Base-by-base conservation (phyloP, 331 rosid genomes). In the Cucumis variabilis region DNA sequence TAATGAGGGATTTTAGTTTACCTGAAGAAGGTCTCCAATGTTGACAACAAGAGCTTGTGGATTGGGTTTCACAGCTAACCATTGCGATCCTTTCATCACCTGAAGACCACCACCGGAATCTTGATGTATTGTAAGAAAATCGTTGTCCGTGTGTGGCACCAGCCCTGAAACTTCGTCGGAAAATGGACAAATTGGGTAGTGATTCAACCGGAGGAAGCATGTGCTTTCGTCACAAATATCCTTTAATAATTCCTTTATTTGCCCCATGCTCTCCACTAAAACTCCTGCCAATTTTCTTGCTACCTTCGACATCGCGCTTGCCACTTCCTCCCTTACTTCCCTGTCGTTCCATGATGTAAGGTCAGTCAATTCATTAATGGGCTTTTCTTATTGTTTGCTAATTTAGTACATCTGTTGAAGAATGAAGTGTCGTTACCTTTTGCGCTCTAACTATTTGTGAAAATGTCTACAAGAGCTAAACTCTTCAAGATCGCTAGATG, bases 11-110 rank as follows among this genome's bases (percentile, higher is more conserved):
- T n/a, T n/a, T n/a, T n/a, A n/a, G n/a, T 6, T 4, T 90, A 96
- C 99, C 99, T 94, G 98, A 85, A 96, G 92, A 88, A 96, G 99
- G 89, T 96, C 99, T 46, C 99, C 99, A 85, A 96, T 91, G 91
- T 96, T 96, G 74, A 96, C 95, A 69, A 94, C 93, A 2, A 96
- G 96, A 83, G 98, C 98, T 44, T 96, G 92, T 81, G 93, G 94
- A 65, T 91, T 96, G 80, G 99, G 98, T 89, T 94, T 94, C 21
- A 94, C 98, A 41, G 98, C 93, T 8, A 96, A 95, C 99, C 98
- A 94, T 89, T 93, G 92, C 92, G 93, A 91, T 87, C 93, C 98
- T 91, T 96, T 96, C 98, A 94, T 92, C 85, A 96, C 98, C 66
- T 94, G 96, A 82, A 96, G 98, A 37, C 99, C 99, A 28, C 99